Percentiles rank a stretch among this genome's conserved stretches.
These are phyloP conservation scores for Pugionium cornutum DNA, from an alignment of 345 rosid species.

Conservation along the genomic window DNA sequence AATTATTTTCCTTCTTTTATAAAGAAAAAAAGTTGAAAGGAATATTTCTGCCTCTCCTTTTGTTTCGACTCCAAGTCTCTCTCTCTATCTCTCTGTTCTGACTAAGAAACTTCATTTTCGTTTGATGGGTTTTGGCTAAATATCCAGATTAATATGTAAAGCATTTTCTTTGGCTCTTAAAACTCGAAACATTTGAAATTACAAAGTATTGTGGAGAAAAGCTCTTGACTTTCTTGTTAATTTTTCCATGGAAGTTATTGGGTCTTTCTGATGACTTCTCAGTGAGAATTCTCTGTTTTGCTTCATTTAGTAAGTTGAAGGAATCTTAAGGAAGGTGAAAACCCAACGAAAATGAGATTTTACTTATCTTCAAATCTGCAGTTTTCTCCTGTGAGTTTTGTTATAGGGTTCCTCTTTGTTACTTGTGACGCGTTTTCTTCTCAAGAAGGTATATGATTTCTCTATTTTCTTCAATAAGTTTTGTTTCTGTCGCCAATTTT, in stretches of 20 bases:
- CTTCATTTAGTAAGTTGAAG: conserved; percentile 14
- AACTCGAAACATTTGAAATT: background rate
- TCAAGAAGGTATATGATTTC: conserved; percentile 62
- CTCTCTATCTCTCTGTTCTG: conserved; percentile 19
- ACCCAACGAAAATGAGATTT: conserved; percentile 2
- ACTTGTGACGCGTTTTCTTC: conserved; percentile 50
- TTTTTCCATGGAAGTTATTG: background rate
- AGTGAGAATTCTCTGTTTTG: conserved; percentile 22
- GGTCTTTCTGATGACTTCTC: conserved; percentile 21
- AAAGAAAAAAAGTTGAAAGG: conserved; percentile 8
- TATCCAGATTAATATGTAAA: conserved; percentile 13
- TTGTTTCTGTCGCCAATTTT: background rate
- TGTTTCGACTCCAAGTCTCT: conserved; percentile 71
- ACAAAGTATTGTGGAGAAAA: background rate
- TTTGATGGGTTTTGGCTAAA: conserved; percentile 53
- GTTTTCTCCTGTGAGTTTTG: conserved; percentile 41
- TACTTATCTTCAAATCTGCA: conserved; percentile 17
- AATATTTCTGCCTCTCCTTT: conserved; percentile 13
- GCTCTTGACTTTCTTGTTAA: conserved; percentile 17
- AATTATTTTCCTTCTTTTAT: conserved; percentile 18
- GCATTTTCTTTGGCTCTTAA: conserved; percentile 21
- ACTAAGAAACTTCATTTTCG: conserved; percentile 38
- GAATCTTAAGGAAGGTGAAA: background rate
- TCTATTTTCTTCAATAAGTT: background rate
- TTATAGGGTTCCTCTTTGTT: conserved; percentile 48